A percentile compares a stretch with the other conserved stretches of the same genome.
These are phyloP conservation scores for Dioscorea alata DNA, from an alignment of 106 monocot species.

Conservation along the genomic window DNA sequence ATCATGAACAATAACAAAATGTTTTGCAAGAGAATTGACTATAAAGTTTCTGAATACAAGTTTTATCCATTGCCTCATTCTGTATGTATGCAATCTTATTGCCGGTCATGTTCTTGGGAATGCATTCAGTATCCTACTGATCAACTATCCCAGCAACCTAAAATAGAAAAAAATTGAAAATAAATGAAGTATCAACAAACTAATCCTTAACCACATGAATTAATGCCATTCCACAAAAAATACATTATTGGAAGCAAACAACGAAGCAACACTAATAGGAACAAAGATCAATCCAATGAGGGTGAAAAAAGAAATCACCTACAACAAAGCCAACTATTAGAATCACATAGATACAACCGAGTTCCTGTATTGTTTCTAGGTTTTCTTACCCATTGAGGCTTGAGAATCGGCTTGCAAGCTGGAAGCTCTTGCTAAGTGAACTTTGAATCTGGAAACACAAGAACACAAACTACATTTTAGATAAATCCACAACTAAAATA, in stretches of 20 bases:
- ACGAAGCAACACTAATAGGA: constrained; percentile 63
- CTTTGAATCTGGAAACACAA: constrained; percentile 48
- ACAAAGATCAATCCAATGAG: constrained; percentile 67
- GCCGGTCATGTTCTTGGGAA: constrained; percentile 25
- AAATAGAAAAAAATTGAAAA: too few relatives aligned
- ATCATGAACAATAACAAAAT: too few relatives aligned
- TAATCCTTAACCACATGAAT: too few relatives aligned
- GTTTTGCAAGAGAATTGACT: constrained; percentile 24
- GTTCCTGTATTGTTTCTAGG: too few relatives aligned
- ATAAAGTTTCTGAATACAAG: constrained; percentile 45
- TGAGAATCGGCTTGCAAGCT: constrained; percentile 88
- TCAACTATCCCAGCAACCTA: constrained; percentile 88
- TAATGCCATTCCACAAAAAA: background rate
- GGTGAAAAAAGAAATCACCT: constrained; percentile 72
- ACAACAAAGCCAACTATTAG: too few relatives aligned
- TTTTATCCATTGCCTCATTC: constrained; percentile 32
- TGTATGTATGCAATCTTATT: constrained; percentile 52
- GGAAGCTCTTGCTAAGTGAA: constrained; percentile 95
- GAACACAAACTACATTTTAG: background rate
- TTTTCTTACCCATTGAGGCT: constrained; percentile 63
- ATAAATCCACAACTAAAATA: too few relatives aligned
- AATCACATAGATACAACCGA: background rate
- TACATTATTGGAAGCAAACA: constrained; percentile 69
- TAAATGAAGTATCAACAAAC: too few relatives aligned
- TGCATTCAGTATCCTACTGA: constrained; percentile 59